Evolutionary conservation across 176 grass and related monocot species (phyloP), one percentile per base, ranked within the genome.

Genomic region (Oropetium thomaeum): DNA sequence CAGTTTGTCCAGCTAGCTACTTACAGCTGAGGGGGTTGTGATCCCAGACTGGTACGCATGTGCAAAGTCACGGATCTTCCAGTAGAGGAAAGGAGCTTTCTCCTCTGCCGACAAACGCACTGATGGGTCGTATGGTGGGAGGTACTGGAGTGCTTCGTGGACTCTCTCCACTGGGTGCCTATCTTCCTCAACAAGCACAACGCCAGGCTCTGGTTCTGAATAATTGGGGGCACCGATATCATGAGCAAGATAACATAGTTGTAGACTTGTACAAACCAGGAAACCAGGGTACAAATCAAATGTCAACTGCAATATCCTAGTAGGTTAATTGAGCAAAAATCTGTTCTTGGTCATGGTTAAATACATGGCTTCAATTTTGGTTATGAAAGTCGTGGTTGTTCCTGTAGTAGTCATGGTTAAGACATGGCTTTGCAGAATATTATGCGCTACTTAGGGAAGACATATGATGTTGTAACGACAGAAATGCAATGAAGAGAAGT

Each of bases 21-120:
- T 83, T 83, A 98, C 91, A 77, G 58, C 40, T 17, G 73, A 90
- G 17, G 96, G 96, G 1, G 89, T 95, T 3, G 91, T 90, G 81
- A 78, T 83, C 37, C 86, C 70, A 3, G 86, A 90, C n/a, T 82
- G 79, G 75, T 99, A 99, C 1, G 89, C 96, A 58, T 95, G 80
- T 0, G 96, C 91, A 75, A 90, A 99, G 73, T 99, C 96, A 2
- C 96, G 91, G 51, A 99, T 99, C 60, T 79, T 95, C 96, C 96
- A 99, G 60, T 99, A 95, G 19, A 92, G 84, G 57, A 95, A 95
- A 79, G 91, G 87, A 10, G 65, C 43, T 27, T 52, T 80, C 39
- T 89, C 83, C 33, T 82, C 63, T 1, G 54, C 10, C 1, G 68
- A 39, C 81, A 71, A 84, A 34, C 13, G 67, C 28, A 58, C 27